A percentile compares a stretch with the other conserved stretches of the same genome.
phyloP scores from a whole-genome alignment of 1,284 basidiomycete genomes.

The Wolfiporia cocos region DNA sequence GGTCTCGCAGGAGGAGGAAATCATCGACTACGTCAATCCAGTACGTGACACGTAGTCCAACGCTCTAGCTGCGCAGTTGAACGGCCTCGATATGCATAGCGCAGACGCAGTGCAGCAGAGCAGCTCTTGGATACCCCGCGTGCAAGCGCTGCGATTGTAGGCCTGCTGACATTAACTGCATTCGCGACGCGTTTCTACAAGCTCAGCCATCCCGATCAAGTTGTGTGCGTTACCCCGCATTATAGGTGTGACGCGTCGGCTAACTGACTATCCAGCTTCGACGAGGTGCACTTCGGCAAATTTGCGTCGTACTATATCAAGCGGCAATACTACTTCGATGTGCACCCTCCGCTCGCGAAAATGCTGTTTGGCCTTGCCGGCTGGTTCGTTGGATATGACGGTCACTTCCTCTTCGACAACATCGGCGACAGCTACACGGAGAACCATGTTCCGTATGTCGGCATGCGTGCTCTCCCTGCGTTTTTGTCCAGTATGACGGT shows the following conservation, averaged over 20 bases:
- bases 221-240: constrained; percentile 66
- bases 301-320: constrained; percentile 90
- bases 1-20: constrained; percentile 16
- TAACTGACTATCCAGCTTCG: constrained; percentile 57
- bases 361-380: constrained; percentile 89
- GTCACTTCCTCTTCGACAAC: constrained; percentile 88
- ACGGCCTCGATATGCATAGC: constrained; percentile 12
- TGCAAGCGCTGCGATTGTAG: constrained; percentile 53
- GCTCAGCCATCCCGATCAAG: constrained; percentile 90
- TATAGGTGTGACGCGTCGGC: constrained; percentile 6
- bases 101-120: constrained; percentile 49
- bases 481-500: constrained; percentile 87
- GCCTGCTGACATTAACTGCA: constrained; percentile 64
- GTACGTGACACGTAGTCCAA: constrained; percentile 28
- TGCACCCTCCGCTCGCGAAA: constrained; percentile 96
- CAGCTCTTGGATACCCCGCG: constrained; percentile 51
- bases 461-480: constrained; percentile 89
- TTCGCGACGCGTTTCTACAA: constrained; percentile 87
- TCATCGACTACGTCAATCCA: constrained; percentile 15
- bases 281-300: constrained; percentile 96
- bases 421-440: constrained; percentile 93
- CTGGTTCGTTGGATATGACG: constrained; percentile 96
- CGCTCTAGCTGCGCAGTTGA: constrained; percentile 1
- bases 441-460: constrained; percentile 89
- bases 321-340: constrained; percentile 98